Conservation (phyloP, 2,329 filamentous ascomycete genomes). For the Teratosphaeria epicoccoides region DNA sequence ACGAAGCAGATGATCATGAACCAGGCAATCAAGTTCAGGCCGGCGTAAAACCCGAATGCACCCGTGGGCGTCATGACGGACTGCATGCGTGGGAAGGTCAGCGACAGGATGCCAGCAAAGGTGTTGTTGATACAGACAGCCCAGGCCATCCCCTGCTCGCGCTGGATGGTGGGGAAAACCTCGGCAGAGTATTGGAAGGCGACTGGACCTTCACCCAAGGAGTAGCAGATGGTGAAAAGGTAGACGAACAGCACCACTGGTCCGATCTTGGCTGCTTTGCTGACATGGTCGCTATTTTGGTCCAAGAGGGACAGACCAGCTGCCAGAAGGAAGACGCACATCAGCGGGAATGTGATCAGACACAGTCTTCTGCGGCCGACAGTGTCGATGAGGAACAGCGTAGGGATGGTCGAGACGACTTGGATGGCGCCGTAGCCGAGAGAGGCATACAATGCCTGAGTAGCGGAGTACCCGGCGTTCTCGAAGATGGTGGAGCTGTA, state of each 20-base stretch:
- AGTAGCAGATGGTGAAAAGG: slow-evolving; percentile 44
- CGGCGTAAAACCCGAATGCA: slow-evolving; percentile 49
- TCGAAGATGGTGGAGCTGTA: slow-evolving; percentile 29
- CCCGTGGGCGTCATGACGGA: slow-evolving; percentile 41
- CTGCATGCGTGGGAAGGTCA: slow-evolving; percentile 40
- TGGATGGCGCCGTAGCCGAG: slow-evolving; percentile 37
- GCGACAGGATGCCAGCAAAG: slow-evolving; percentile 28
- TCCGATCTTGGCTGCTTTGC: slow-evolving; percentile 24
- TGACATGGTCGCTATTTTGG: slow-evolving; percentile 10
- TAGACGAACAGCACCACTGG: slow-evolving; percentile 34
- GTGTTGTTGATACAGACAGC: slow-evolving; percentile 48
- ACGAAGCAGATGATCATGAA: slow-evolving; percentile 38
- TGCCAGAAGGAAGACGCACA: slow-evolving; percentile 41
- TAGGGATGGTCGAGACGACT: slow-evolving; percentile 36
- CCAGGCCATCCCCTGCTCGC: slow-evolving; percentile 37
- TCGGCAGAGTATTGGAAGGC: slow-evolving; percentile 36
- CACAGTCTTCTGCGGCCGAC: slow-evolving; percentile 34
- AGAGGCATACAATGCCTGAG: slow-evolving; percentile 30
- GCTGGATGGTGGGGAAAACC: slow-evolving; percentile 36
- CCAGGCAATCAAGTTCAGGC: slow-evolving; percentile 47
- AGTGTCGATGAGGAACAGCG: slow-evolving; percentile 37
- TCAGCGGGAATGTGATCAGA: slow-evolving; percentile 34
- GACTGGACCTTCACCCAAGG: slow-evolving; percentile 33
- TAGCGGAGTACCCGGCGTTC: slow-evolving; percentile 26
- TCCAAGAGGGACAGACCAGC: slow-evolving; percentile 34